Percentiles rank a stretch among this genome's conserved stretches.
These are phyloP conservation scores for Syzygium aqueum DNA, from an alignment of 345 rosid species.

Conservation along the genomic window DNA sequence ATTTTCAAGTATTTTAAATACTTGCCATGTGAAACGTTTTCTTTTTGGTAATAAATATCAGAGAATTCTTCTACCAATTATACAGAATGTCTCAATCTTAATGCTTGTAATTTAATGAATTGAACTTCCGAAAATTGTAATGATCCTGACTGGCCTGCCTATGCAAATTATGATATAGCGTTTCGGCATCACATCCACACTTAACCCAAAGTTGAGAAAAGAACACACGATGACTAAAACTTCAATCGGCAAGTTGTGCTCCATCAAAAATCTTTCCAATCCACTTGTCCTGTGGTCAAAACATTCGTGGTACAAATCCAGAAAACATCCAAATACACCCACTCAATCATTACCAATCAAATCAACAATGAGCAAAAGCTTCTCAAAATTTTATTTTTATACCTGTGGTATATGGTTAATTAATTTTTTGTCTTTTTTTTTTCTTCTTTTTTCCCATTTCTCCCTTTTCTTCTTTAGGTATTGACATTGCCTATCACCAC, in stretches of 20 bases:
- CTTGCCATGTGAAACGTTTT: neutral
- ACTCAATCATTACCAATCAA: neutral
- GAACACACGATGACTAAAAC: no score
- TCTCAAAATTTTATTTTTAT: rapidly evolving
- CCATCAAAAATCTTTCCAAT: no score
- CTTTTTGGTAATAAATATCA: neutral
- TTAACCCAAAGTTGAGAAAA: no score
- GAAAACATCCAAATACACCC: neutral
- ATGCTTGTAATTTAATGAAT: neutral
- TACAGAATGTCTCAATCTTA: neutral
- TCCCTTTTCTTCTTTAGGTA: no score
- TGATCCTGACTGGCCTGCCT: neutral
- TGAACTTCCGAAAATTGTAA: neutral
- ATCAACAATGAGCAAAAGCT: neutral
- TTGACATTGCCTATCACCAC: no score
- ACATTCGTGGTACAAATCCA: no score
- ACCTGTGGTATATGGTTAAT: neutral
- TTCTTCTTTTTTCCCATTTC: no score
- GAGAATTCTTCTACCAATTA: neutral
- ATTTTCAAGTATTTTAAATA: neutral
- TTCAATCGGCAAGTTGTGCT: no score
- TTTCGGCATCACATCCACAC: no score
- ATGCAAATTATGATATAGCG: neutral
- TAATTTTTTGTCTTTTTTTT: no score
- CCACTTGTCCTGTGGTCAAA: no score